phyloP scores from a whole-genome alignment of 1,284 basidiomycete genomes.

The Xerocomus amazonicus region DNA sequence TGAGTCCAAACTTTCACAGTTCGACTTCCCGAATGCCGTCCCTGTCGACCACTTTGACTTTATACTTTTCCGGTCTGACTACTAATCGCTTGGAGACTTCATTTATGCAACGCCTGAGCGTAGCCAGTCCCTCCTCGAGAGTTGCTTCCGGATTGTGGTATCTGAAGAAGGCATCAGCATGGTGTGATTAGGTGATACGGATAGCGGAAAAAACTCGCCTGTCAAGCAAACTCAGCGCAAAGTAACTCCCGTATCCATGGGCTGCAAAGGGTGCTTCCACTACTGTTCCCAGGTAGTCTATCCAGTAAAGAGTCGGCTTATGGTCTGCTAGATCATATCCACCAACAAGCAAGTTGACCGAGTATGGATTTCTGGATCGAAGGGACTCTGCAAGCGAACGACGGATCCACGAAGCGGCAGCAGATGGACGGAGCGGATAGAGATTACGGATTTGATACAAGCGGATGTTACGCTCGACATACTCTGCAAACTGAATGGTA shows the following conservation, averaged over 20 bases:
- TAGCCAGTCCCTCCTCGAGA: constrained; percentile 82
- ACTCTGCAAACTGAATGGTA: constrained; percentile 97
- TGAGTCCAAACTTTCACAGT: constrained; percentile 38
- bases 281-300: constrained; percentile 93
- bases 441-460: constrained; percentile 95
- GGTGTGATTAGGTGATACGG: not conserved
- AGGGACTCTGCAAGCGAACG: constrained; percentile 86
- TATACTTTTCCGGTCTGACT: constrained; percentile 79
- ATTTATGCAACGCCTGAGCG: constrained; percentile 82
- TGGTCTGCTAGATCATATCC: constrained; percentile 78
- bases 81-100: constrained; percentile 87
- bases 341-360: constrained; percentile 90
- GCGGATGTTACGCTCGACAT: constrained; percentile 91
- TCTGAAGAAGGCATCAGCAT: constrained; percentile 35
- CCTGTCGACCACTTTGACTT: constrained; percentile 88
- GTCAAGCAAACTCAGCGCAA: constrained; percentile 89
- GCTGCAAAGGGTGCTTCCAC: constrained; percentile 90
- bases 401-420: constrained; percentile 94
- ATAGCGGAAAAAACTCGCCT: constrained; percentile 46
- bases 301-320: constrained; percentile 86
- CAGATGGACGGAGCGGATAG: constrained; percentile 83
- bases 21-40: constrained; percentile 82
- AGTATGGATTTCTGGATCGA: constrained; percentile 84
- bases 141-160: constrained; percentile 83
- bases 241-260: constrained; percentile 94